Evolutionary conservation across 805 yeast genomes (phyloP).

Genomic region (Cyberlindnera veronae): DNA sequence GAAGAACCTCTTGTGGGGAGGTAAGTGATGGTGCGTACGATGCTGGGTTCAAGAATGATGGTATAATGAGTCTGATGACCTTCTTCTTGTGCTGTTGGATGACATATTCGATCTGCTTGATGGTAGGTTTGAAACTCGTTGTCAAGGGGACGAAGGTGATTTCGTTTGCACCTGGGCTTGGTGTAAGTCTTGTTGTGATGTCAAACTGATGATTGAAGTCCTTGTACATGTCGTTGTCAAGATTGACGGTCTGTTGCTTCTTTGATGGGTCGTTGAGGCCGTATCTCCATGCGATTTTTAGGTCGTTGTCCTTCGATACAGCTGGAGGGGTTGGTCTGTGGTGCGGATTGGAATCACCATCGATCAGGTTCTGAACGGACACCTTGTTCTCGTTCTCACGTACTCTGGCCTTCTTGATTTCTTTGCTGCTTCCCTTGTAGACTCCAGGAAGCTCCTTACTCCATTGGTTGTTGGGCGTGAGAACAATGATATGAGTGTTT

Average conservation of each 20-base stretch:
- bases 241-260: conserved; percentile 20
- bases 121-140: conserved; percentile 27
- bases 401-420: conserved; percentile 58
- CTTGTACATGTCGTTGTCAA: conserved; percentile 39
- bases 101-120: conserved; percentile 41
- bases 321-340: not conserved
- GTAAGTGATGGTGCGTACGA: conserved; percentile 53
- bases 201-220: conserved; percentile 69
- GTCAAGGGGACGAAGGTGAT: conserved; percentile 49
- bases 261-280: conserved; percentile 43
- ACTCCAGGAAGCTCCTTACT: conserved; percentile 72
- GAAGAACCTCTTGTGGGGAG: conserved; percentile 45
- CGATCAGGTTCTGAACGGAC: conserved; percentile 63
- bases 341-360: conserved; percentile 20
- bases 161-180: conserved; percentile 63
- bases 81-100: conserved; percentile 42
- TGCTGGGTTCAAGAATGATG: conserved; percentile 78
- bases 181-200: conserved; percentile 64
- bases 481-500: conserved; percentile 58
- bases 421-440: conserved; percentile 65
- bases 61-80: conserved; percentile 64
- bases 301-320: conserved; percentile 34
- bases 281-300: conserved; percentile 95
- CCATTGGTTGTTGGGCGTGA: conserved; percentile 60
- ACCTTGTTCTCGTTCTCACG: conserved; percentile 56